Evolutionary conservation across 176 grass and related monocot species (phyloP), one percentile per base, ranked within the genome.

Genomic region (Aegilops bicornis): DNA sequence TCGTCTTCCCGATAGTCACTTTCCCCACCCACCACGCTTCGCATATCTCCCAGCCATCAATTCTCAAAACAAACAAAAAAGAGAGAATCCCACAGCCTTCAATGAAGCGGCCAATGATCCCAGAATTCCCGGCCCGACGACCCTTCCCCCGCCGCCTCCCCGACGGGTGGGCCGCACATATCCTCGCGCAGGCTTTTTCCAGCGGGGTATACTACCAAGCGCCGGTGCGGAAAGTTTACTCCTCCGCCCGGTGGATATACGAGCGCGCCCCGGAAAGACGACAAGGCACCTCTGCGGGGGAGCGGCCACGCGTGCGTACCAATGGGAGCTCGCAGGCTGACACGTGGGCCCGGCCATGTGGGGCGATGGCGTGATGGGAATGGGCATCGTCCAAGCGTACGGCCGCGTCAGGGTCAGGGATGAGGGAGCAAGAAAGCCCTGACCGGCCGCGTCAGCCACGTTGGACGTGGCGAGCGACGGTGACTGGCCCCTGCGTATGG

Each of bases 331-430:
- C 42, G 1, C 8, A 2, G 14, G 15, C 79, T 71, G 84, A 87
- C 80, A 66, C 31, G 85, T 79, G 89, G 89, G 62, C 73, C 25
- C 50, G 0, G 0, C 13, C 4, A 47, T 35, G 23, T 36, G 60
- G 75, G 23, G 7, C 54, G 65, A 23, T 63, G 72, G 88, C 73
- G 62, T 43, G 73, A 82, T 22, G 2, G 73, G 61, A 75, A 82
- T 33, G 79, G 23, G 84, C 79, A 25, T 74, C 56, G 32, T 23
- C 80, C 66, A 5, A 58, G 47, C 83, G 89, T 87, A 87, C 80
- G 80, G 76, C 76, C 59, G 33, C 76, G 85, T 75, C 85, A 84
- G 84, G 69, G 64, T 52, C 73, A 76, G 73, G 73, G 45, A 54
- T 32, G 45, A 54, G 73, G 73, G 73, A 62, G 75, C 65, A 67